phyloP scores from a whole-genome alignment of 129 eudicot species.

The Centaurea solstitialis region DNA sequence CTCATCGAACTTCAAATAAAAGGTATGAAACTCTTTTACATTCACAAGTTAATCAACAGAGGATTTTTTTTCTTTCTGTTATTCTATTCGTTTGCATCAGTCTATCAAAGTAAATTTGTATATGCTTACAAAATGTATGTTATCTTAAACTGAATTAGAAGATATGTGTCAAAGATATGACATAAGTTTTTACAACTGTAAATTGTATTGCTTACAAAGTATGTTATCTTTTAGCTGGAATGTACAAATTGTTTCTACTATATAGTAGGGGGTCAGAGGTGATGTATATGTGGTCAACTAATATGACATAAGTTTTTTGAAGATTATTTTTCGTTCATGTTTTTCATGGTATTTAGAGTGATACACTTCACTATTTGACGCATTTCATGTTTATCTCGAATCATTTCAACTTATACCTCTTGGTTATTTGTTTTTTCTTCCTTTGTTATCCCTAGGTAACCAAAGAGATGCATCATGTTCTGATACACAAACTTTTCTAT shows the following conservation, averaged over 20 bases:
- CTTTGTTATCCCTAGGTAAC: background rate
- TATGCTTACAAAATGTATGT: background rate
- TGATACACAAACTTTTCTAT: background rate
- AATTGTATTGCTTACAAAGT: background rate
- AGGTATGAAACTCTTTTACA: conserved; percentile 42
- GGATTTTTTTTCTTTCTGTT: background rate
- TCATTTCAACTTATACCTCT: background rate
- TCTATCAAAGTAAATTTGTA: background rate
- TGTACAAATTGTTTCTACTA: background rate
- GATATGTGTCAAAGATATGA: too few species aligned
- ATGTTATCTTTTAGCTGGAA: background rate
- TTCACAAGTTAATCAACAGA: background rate
- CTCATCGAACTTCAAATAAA: conserved; percentile 80
- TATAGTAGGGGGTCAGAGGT: background rate
- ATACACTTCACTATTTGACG: too few species aligned
- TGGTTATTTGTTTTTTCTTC: background rate
- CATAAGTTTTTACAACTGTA: too few species aligned
- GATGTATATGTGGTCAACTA: background rate
- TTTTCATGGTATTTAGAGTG: background rate
- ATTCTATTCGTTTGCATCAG: background rate
- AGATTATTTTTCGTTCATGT: background rate
- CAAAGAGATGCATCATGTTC: background rate
- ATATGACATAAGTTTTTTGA: background rate
- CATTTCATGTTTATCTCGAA: background rate
- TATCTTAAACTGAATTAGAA: background rate